Conservation (phyloP, 352 stramenopile genomes). For the Phytophthora sp. region DNA sequence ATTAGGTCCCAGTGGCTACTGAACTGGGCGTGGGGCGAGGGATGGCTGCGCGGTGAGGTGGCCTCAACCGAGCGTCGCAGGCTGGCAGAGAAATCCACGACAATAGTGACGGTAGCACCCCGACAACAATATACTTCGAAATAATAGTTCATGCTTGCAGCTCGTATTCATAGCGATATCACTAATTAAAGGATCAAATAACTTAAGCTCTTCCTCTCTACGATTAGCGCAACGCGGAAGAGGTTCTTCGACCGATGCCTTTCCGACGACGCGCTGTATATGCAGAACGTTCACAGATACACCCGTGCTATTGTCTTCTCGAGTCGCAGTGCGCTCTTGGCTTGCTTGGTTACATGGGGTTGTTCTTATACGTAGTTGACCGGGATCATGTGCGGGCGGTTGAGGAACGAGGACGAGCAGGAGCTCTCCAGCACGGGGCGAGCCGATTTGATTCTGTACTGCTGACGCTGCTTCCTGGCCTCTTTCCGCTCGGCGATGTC, state of each 20-base stretch:
- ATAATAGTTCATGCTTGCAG: constrained; percentile 13
- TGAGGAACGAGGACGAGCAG: constrained; percentile 42
- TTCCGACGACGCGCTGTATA: constrained; percentile 14
- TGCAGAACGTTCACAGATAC: constrained; percentile 2
- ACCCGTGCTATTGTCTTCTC: not conserved
- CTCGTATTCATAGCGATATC: constrained; percentile 33
- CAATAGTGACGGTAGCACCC: no score
- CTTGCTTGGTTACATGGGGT: constrained; percentile 3
- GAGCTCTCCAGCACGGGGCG: constrained; percentile 29
- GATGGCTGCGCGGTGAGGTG: constrained; percentile 3
- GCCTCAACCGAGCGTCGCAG: constrained; percentile 8
- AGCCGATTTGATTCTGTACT: constrained; percentile 30
- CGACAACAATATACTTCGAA: no score
- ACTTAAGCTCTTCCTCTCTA: constrained; percentile 26
- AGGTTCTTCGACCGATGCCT: constrained; percentile 13
- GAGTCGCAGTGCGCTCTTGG: not conserved
- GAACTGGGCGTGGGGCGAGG: constrained; percentile 5
- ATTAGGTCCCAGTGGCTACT: no score
- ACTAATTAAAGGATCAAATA: constrained; percentile 36
- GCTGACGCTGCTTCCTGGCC: constrained; percentile 32
- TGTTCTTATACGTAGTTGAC: constrained; percentile 51
- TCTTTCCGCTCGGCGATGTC: constrained; percentile 43
- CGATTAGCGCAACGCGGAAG: not conserved
- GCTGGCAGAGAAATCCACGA: constrained; percentile 8
- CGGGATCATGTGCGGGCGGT: constrained; percentile 51